Evolutionary conservation across 2,329 filamentous ascomycete species (phyloP).

Genomic region (Diaporthe nobilis): DNA sequence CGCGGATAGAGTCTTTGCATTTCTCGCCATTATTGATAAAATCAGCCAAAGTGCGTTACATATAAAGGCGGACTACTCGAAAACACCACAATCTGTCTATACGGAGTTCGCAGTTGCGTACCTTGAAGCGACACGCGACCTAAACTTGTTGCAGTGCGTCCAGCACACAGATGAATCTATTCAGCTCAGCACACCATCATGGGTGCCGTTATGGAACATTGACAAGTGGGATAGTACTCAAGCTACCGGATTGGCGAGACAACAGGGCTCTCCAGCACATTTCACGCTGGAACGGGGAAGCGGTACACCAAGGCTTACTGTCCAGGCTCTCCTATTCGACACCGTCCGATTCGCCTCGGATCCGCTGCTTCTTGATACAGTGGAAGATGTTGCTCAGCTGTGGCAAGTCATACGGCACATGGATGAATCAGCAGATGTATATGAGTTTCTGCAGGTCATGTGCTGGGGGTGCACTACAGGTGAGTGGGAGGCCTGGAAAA

Average conservation of each 20-base stretch:
- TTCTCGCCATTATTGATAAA: neutral
- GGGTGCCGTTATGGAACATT: neutral
- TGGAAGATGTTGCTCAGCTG: neutral
- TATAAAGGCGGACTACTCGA: neutral
- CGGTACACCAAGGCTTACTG: neutral
- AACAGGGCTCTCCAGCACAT: neutral
- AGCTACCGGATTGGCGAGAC: too few species aligned
- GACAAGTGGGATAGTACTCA: accelerated
- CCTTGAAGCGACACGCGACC: neutral
- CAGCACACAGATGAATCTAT: neutral
- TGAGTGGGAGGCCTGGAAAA: neutral
- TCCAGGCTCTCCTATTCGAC: neutral
- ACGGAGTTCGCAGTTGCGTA: neutral
- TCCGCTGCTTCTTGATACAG: neutral
- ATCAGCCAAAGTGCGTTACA: neutral
- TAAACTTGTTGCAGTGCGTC: neutral
- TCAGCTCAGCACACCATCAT: neutral
- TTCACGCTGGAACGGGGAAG: neutral
- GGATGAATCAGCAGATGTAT: neutral
- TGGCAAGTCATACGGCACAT: neutral
- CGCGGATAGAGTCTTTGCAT: neutral
- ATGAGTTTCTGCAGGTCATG: neutral
- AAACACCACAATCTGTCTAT: neutral
- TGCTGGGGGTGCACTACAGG: neutral
- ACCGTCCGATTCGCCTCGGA: neutral